Evolutionary conservation across 495 filamentous ascomycete species (phyloP).

Genomic region (Xylaria palmicola): DNA sequence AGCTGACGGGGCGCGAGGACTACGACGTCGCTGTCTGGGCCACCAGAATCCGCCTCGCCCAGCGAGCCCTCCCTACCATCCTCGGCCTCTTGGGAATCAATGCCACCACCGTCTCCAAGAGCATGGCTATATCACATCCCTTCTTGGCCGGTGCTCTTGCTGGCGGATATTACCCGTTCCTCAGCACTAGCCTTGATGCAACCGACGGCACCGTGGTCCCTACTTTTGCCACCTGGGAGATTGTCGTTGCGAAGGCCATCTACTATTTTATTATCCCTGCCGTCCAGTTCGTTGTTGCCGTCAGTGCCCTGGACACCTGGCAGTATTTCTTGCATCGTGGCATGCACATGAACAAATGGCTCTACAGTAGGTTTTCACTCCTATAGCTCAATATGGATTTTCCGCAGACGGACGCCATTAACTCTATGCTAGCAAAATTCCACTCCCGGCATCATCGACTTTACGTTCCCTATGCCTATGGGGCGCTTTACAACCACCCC

Average conservation of each 20-base stretch:
- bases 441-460: constrained; percentile 94
- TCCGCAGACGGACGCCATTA: constrained; percentile 10
- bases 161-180: constrained; percentile 70
- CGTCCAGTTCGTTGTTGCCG: constrained; percentile 69
- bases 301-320: constrained; percentile 85
- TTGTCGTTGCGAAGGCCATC: constrained; percentile 66
- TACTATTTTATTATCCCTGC: constrained; percentile 78
- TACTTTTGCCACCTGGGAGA: constrained; percentile 72
- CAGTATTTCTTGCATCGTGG: constrained; percentile 93
- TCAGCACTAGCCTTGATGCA: constrained; percentile 46
- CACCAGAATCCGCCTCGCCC: constrained; percentile 66
- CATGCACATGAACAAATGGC: constrained; percentile 94
- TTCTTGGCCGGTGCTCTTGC: constrained; percentile 66
- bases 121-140: constrained; percentile 55
- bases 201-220: constrained; percentile 43
- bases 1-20: constrained; percentile 69
- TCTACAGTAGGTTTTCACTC: constrained; percentile 74
- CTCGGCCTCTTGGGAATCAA: constrained; percentile 58
- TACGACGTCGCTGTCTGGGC: constrained; percentile 86
- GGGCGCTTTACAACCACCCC: constrained; percentile 94
- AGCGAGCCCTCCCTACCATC: constrained; percentile 63
- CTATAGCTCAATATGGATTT: too few species aligned
- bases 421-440: constrained; percentile 62
- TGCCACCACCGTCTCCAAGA: constrained; percentile 54
- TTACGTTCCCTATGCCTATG: constrained; percentile 96